Evolutionary conservation across 2,329 filamentous ascomycete species (phyloP), one percentile per base, ranked within the genome.

Genomic region (Trichoderma guizhouense): DNA sequence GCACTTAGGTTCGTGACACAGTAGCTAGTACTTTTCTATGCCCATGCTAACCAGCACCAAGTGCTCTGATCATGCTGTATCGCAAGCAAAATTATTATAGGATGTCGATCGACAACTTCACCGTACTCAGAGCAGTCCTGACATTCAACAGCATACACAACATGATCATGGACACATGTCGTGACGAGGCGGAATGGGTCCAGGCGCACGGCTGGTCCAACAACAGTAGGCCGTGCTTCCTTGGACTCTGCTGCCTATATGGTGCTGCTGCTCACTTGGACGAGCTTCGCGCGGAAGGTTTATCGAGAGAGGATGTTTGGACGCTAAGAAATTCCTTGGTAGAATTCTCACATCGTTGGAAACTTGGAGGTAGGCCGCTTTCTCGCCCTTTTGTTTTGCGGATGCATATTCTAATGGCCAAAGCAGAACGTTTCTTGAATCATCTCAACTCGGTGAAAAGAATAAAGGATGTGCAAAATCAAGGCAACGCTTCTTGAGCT

Each of bases 121-220:
- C 15, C 15, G 39, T 43, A 8, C 39, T 53, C 30, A 67, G 57
- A 30, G 32, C 32, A 5, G 53, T 58, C 12, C 21, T 68, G 26
- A 24, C 53, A 2, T 68, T 68, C 6, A 60, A 43, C 11, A 60
- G 65, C 24, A 36, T 53, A 30, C 65, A 43, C 7, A 68, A 68
- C 30, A 68, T 68, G 65, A 68, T 68, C 12, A 43, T 68, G 7
- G 53, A 68, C 21, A 68, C 65, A 58, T 68, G 65, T 26, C 53
- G 65, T 11, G 65, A 34, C 14, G 65, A 68, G 24, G 53, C 51
- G 4, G 65, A 60, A 58, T 68, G 65, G 65, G 26, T 60, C 2
- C 21, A 47, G 14, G 39, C 24, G 12, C 53, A 68, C 11, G 65
- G 65, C 18, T 68, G 65, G 53, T 32, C 55, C 5, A 60, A 68